Evolutionary conservation across 2,329 filamentous ascomycete species (phyloP), one percentile per base, ranked within the genome.

Genomic region (Microascus cirrosus): DNA sequence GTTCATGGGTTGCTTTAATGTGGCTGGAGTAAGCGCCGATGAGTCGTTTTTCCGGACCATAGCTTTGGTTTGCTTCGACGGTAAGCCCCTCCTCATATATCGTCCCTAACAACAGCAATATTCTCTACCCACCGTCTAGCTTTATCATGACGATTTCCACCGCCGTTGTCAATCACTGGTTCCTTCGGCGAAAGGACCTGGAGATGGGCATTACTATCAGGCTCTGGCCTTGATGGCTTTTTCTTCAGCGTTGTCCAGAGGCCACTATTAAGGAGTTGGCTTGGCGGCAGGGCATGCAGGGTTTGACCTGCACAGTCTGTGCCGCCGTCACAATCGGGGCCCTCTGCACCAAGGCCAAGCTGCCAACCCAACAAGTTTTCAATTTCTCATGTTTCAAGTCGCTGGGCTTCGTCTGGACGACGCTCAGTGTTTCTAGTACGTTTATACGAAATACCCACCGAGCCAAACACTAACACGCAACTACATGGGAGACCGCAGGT

Each of bases 61-160:
- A 8, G 28, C 39, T 7, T 3, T 45, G 39, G 15, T 18, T 2
- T 45, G 39, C 6, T n/a, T 45, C n/a, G 15, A 18, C 15, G 18
- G 39, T 7, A 7, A 15, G 10, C n/a, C 13, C 6, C 39, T n/a
- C 11, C 3, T 39, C 12, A 12, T 7, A 45, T 45, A 18, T 10
- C 6, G 45, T 50, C 20, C 3, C 36, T 42, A 42, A 42, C 36
- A 42, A 42, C 28, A 32, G 28, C 81, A 94, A 68, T 74, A 8
- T 12, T 20, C 11, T 2, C 5, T 22, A 12, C 45, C 11, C 22
- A 22, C 20, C 87, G 87, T 12, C 86, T 85, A 1, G 87, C 86
- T 0, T 75, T 93, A 81, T 94, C 60, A 91, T 91, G 69, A 90
- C 87, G 0, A 89, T 90, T 0, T 82, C 87, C 0, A 80, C 94